Evolutionary conservation across 169 alveolate species (phyloP).

Genomic region (Plasmodium gaboni): DNA sequence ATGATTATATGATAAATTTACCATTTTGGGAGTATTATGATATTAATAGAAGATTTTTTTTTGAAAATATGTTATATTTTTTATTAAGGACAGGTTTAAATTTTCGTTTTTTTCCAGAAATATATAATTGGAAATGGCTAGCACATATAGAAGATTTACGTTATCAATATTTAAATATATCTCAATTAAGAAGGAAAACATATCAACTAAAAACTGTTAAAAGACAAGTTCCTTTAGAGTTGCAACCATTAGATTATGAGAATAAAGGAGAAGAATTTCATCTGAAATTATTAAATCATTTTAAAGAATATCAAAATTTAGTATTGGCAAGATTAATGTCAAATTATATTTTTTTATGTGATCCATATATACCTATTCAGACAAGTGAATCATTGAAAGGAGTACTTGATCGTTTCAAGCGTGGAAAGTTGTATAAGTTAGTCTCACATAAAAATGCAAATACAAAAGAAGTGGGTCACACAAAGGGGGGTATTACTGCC

Average conservation of each 20-base stretch:
- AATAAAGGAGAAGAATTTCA: conserved; percentile 83
- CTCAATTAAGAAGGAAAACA: conserved; percentile 76
- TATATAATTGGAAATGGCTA: conserved; percentile 90
- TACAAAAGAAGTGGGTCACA: no score
- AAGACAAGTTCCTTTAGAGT: conserved; percentile 82
- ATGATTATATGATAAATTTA: conserved; percentile 85
- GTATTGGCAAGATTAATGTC: conserved; percentile 81
- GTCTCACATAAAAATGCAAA: no score
- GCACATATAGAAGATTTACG: conserved; percentile 88
- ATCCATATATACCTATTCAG: conserved; percentile 83
- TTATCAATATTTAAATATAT: conserved; percentile 82
- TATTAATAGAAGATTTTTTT: conserved; percentile 87
- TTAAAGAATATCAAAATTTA: conserved; percentile 78
- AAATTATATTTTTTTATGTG: conserved; percentile 80
- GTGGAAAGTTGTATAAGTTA: conserved; percentile 40
- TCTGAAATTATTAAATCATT: conserved; percentile 75
- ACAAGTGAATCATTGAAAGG: conserved; percentile 30
- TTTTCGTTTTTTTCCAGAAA: conserved; percentile 89
- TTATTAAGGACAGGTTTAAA: conserved; percentile 89
- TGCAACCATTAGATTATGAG: conserved; percentile 81
- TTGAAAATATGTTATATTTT: conserved; percentile 89
- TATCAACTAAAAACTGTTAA: conserved; percentile 75
- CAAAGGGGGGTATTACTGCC: no score
- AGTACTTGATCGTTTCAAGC: not conserved
- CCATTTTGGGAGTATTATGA: conserved; percentile 92